phyloP scores from a whole-genome alignment of 495 filamentous ascomycete species.

The Xylaria acuta region DNA sequence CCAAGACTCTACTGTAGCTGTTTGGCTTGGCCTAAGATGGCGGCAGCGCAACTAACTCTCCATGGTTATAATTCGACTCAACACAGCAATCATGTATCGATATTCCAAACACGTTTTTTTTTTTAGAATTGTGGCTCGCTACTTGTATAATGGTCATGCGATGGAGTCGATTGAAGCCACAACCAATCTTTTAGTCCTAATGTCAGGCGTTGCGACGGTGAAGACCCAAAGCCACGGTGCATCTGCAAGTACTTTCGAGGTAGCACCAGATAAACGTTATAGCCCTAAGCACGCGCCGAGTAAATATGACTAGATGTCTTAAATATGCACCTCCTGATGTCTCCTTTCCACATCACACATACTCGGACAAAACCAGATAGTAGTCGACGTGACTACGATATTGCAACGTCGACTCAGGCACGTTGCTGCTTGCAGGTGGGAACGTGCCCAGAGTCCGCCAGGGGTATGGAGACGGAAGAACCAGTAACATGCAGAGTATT shows the following conservation, averaged over 20 bases:
- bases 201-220: background rate
- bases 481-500: conserved; percentile 16
- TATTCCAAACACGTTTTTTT: too few relatives aligned
- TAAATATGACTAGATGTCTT: background rate
- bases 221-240: background rate
- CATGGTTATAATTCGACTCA: too few relatives aligned
- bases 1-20: too few relatives aligned
- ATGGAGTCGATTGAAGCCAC: too few relatives aligned
- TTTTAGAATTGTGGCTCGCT: too few relatives aligned
- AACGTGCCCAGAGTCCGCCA: background rate
- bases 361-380: background rate
- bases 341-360: background rate
- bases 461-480: conserved; percentile 7
- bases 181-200: background rate
- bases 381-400: conserved; percentile 8
- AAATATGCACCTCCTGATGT: background rate
- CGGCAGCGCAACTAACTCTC: too few relatives aligned
- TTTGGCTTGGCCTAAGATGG: too few relatives aligned
- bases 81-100: too few relatives aligned
- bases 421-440: background rate
- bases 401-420: conserved; percentile 17
- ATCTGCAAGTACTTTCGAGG: background rate
- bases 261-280: background rate
- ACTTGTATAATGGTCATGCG: too few relatives aligned
- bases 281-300: background rate